Evolutionary conservation across 2,329 filamentous ascomycete genomes (phyloP).

Genomic region (Westerdykella aurantiaca): DNA sequence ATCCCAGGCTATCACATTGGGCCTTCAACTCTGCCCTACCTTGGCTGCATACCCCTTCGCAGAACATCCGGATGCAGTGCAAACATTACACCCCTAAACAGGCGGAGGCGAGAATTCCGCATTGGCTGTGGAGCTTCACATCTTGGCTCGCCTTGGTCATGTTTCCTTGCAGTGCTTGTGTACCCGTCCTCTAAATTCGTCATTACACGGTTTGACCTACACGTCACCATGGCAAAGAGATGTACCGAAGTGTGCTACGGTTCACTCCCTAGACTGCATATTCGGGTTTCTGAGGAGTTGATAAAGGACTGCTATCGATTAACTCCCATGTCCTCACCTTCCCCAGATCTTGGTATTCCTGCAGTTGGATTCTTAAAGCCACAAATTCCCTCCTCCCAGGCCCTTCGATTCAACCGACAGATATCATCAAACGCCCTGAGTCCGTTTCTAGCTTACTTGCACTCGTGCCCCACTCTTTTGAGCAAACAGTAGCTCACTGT

Average conservation of each 20-base stretch:
- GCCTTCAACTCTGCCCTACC: slow-evolving; percentile 11
- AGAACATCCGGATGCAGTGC: slow-evolving; percentile 13
- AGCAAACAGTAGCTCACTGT: background rate
- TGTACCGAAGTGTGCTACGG: slow-evolving; percentile 16
- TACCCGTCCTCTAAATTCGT: slow-evolving; percentile 20
- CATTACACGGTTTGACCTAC: slow-evolving; percentile 27
- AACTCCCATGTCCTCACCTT: slow-evolving; percentile 10
- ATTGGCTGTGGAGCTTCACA: slow-evolving; percentile 17
- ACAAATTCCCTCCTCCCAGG: too few relatives aligned
- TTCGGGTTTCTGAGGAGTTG: slow-evolving; percentile 21
- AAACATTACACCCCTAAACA: slow-evolving; percentile 21
- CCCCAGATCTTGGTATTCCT: slow-evolving; percentile 12
- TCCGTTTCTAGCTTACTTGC: background rate
- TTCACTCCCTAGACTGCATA: slow-evolving; percentile 19
- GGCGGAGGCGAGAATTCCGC: slow-evolving; percentile 25
- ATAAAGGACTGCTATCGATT: slow-evolving; percentile 13
- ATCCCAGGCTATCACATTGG: slow-evolving; percentile 12
- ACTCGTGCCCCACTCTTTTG: background rate
- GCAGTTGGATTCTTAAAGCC: background rate
- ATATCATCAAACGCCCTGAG: too few relatives aligned
- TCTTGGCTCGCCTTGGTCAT: slow-evolving; percentile 31
- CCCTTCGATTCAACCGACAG: too few relatives aligned
- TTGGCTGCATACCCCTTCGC: slow-evolving; percentile 22
- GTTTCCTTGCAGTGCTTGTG: slow-evolving; percentile 36
- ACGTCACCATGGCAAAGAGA: slow-evolving; percentile 28